Evolutionary conservation across 2,329 filamentous ascomycete genomes (phyloP).

Genomic region (Leptoxyphium fumago): DNA sequence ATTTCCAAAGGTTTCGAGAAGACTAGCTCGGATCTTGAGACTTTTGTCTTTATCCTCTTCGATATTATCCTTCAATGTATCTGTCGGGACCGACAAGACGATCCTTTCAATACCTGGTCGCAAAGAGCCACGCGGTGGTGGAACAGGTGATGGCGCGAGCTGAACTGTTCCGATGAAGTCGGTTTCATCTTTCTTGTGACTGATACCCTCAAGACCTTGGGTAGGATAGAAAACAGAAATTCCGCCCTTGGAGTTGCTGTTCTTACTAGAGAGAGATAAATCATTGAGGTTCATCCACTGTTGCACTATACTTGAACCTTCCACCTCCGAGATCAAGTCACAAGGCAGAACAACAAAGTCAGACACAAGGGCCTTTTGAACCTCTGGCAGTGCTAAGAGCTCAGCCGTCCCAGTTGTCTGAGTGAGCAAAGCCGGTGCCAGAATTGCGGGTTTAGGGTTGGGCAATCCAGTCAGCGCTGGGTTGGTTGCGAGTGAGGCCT

Average conservation of each 20-base stretch:
- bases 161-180: slow-evolving; percentile 77
- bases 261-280: slow-evolving; percentile 37
- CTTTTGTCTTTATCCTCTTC: slow-evolving; percentile 57
- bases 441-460: slow-evolving; percentile 55
- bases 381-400: slow-evolving; percentile 69
- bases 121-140: slow-evolving; percentile 48
- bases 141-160: slow-evolving; percentile 42
- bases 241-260: slow-evolving; percentile 55
- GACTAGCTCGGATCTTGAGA: slow-evolving; percentile 58
- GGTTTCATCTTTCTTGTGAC: slow-evolving; percentile 78
- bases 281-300: slow-evolving; percentile 71
- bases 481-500: slow-evolving; percentile 58
- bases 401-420: slow-evolving; percentile 82
- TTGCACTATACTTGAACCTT: slow-evolving; percentile 68
- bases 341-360: slow-evolving; percentile 89
- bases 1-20: slow-evolving; percentile 58
- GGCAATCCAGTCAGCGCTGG: slow-evolving; percentile 63
- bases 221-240: slow-evolving; percentile 87
- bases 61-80: slow-evolving; percentile 70
- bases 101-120: slow-evolving; percentile 58
- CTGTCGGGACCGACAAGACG: slow-evolving; percentile 75
- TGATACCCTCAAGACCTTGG: slow-evolving; percentile 47
- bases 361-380: slow-evolving; percentile 60
- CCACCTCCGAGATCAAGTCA: slow-evolving; percentile 81
- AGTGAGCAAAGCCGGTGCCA: slow-evolving; percentile 62